Base-by-base conservation (phyloP, 306 rosid genomes). In the Fragaria ananassa region DNA sequence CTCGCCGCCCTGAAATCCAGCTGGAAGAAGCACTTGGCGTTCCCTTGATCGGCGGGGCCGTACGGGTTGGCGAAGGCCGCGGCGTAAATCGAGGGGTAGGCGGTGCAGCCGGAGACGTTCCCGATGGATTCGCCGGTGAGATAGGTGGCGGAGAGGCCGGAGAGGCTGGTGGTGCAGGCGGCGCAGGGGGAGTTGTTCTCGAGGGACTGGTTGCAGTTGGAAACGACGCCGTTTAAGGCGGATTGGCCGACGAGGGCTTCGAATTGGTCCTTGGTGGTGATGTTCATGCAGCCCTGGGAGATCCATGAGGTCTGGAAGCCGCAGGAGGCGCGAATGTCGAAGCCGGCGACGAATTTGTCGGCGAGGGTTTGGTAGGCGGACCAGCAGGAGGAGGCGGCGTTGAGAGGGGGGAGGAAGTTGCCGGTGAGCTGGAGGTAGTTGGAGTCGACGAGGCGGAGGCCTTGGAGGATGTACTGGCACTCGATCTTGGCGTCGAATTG, bases 241-340 rank as follows among this genome's bases (percentile, higher is more conserved):
- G 72, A 0, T 0, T 17, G 0, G 14, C 87, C 70, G 53, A 84
- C 74, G 8, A 6, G 29, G 7, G 31, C 2, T 12, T 84, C 86
- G 81, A 92, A 95, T 0, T 87, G 47, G 0, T 68, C 34, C 29
- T 42, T 65, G 62, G 96, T 90, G 61, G 88, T 86, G 83, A 95
- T 81, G 85, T 86, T 89, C 92, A 85, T 82, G 81, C 97, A 95
- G 1, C 97, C 98, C 21, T 89, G 76, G 75, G 77, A 71, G 76
- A 87, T 87, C 91, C 91, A 87, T 19, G 71, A 50, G 65, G 91
- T 85, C 6, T 76, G n/a, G 74, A 79, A 87, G 23, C 91, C 91
- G 19, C 91, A 87, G 18, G 81, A 57, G 66, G 78, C 19, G 17
- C 84, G 83, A 34, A 87, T 83, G 19, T 87, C 78, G 70, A 85